These are phyloP conservation scores for Rhodosporidiobolus sp. DNA, from an alignment of 768 basidiomycete genomes.

Conservation along the genomic window DNA sequence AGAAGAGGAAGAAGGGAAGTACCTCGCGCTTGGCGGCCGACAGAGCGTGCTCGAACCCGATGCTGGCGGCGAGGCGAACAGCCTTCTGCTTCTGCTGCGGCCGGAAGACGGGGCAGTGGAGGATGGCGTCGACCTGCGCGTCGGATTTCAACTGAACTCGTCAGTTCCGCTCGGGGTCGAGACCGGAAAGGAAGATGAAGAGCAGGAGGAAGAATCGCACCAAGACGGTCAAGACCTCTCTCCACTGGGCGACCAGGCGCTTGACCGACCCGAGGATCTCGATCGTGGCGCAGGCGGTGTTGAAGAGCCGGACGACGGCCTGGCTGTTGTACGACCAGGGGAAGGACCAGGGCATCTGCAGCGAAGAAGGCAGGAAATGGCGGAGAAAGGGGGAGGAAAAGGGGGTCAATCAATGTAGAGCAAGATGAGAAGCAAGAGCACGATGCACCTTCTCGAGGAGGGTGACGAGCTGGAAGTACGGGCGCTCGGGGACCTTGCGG, in stretches of 20 bases:
- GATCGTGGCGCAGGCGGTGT: slow-evolving; percentile 22
- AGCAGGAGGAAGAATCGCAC: neutral
- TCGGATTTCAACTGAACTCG: fast-evolving
- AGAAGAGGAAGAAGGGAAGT: neutral
- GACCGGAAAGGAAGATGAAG: too few relatives aligned
- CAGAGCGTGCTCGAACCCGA: slow-evolving; percentile 4
- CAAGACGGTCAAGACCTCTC: slow-evolving; percentile 19
- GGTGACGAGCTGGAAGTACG: slow-evolving; percentile 35
- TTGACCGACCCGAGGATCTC: slow-evolving; percentile 27
- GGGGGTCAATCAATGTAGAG: too few relatives aligned
- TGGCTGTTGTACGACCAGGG: slow-evolving; percentile 12
- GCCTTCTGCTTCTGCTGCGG: slow-evolving; percentile 12
- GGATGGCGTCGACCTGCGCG: slow-evolving; percentile 16
- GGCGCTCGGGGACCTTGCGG: slow-evolving; percentile 28
- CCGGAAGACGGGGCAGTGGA: slow-evolving; percentile 19
- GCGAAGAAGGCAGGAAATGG: neutral
- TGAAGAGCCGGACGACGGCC: slow-evolving; percentile 25
- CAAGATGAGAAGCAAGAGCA: neutral
- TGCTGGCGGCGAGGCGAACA: slow-evolving; percentile 1
- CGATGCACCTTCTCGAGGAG: slow-evolving; percentile 31
- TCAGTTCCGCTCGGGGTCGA: neutral
- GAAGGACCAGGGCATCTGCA: slow-evolving; percentile 28
- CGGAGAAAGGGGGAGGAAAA: too few relatives aligned
- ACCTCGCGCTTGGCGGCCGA: neutral
- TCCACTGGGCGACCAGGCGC: neutral